Percentiles rank a stretch among this genome's conserved stretches.
Conservation (phyloP, 192 early-diverging fungal genomes). For the Lunasporangiospora selenospora region DNA sequence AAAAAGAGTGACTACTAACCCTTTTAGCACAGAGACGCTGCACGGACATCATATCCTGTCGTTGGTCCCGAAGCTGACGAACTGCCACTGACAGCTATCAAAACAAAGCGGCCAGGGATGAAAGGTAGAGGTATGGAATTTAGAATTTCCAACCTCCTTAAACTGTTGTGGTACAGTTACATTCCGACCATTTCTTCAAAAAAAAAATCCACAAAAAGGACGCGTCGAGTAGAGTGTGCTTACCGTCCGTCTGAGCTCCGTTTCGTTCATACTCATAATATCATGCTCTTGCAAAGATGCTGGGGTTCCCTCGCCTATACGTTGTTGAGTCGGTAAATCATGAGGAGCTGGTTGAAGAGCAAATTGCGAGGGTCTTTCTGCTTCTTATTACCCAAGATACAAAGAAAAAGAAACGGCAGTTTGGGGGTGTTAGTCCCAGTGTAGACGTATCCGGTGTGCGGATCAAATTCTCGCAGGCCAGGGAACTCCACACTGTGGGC, state of each 20-base stretch:
- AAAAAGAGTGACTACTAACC: constrained; percentile 6
- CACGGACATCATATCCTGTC: constrained; percentile 18
- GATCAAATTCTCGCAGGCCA: too few relatives aligned
- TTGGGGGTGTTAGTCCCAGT: neutral
- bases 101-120: neutral
- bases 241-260: constrained; percentile 31
- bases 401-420: neutral
- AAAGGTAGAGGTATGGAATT: too few relatives aligned
- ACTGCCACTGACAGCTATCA: constrained; percentile 21
- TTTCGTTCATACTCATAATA: constrained; percentile 15
- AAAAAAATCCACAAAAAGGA: neutral
- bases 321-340: constrained; percentile 16
- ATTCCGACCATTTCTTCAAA: neutral
- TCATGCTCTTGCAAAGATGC: constrained; percentile 16
- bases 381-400: neutral
- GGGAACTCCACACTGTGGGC: too few relatives aligned
- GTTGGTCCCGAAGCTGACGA: constrained; percentile 27
- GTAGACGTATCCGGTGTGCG: constrained; percentile 3
- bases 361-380: constrained; percentile 5
- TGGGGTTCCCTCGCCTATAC: constrained; percentile 1
- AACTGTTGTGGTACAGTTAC: neutral
- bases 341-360: constrained; percentile 24
- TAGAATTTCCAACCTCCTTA: too few relatives aligned
- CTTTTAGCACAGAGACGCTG: constrained; percentile 21
- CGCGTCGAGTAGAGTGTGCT: neutral